Evolutionary conservation across 2,329 filamentous ascomycete genomes (phyloP).

Genomic region (Penicillium sp.): DNA sequence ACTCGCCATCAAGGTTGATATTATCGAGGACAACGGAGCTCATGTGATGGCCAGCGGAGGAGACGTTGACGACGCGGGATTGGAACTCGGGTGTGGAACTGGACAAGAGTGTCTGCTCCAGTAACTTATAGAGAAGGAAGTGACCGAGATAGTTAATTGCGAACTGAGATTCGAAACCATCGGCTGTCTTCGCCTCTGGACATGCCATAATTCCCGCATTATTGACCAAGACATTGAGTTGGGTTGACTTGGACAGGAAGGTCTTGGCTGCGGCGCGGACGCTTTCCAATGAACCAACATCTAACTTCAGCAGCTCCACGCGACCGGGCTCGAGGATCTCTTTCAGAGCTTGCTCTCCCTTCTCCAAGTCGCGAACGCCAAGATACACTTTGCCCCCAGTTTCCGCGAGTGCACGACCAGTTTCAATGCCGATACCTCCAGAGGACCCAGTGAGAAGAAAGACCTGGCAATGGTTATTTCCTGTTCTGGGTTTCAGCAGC

Average conservation of each 20-base stretch:
- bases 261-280: constrained; percentile 36
- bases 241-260: constrained; percentile 24
- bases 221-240: constrained; percentile 34
- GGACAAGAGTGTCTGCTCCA: constrained; percentile 24
- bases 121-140: constrained; percentile 35
- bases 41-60: constrained; percentile 20
- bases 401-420: constrained; percentile 45
- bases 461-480: constrained; percentile 20
- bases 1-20: constrained; percentile 19
- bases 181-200: constrained; percentile 19
- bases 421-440: constrained; percentile 49
- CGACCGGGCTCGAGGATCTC: constrained; percentile 31
- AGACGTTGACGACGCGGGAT: constrained; percentile 10
- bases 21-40: constrained; percentile 29
- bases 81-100: constrained; percentile 1
- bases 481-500: too few species aligned
- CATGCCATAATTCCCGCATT: constrained; percentile 33
- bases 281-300: constrained; percentile 33
- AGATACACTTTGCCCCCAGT: constrained; percentile 50
- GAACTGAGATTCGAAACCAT: constrained; percentile 35
- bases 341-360: constrained; percentile 37
- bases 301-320: constrained; percentile 39
- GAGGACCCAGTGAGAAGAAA: constrained; percentile 48
- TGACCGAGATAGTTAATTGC: constrained; percentile 36
- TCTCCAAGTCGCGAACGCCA: constrained; percentile 46